Evolutionary conservation across 2,329 filamentous ascomycete species (phyloP), one percentile per base, ranked within the genome.

Genomic region (Exophiala spinifera): DNA sequence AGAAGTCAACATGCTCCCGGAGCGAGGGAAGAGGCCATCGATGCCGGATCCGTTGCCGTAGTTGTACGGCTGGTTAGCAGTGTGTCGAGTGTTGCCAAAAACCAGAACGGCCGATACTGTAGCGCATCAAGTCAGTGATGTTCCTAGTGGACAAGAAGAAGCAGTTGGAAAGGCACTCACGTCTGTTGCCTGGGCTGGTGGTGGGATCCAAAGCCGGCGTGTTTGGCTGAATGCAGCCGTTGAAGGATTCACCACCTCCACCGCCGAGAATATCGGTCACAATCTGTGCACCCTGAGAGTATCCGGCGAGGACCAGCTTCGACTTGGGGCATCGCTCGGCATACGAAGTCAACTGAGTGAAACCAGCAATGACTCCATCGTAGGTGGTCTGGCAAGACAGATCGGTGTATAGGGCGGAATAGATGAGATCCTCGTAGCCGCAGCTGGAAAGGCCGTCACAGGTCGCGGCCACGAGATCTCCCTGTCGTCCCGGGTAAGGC

Each of bases 231-330:
- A 34, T 31, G 14, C 36, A 55, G 5, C 25, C 37, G n/a, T 36
- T 49, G 23, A 49, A 49, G 36, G 49, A 49, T 6, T 14, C 10
- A 1, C 52, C 57, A 8, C 64, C 64, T 6, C 64, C 63, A 17
- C 66, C 66, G 40, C 61, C 63, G 25, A 69, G 49, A 11, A 61
- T 56, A 52, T 69, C 66, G 3, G 63, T 64, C 36, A 67, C 59
- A 28, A 68, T 54, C 40, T 67, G 63, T 3, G 66, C 67, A 3
- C 67, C 67, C 52, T 69, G 66, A 7, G 65, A 67, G 51, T 68
- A 69, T 7, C 67, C 66, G 19, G 64, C 8, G 15, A 69, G 53
- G 2, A 67, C 64, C 7, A 69, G 60, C 53, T 65, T 64, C 20
- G 65, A 57, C 20, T 55, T 34, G 13, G 65, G 65, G 28, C 67